Conservation (phyloP, 495 filamentous ascomycete species). For the Hypoxylon trugodes region DNA sequence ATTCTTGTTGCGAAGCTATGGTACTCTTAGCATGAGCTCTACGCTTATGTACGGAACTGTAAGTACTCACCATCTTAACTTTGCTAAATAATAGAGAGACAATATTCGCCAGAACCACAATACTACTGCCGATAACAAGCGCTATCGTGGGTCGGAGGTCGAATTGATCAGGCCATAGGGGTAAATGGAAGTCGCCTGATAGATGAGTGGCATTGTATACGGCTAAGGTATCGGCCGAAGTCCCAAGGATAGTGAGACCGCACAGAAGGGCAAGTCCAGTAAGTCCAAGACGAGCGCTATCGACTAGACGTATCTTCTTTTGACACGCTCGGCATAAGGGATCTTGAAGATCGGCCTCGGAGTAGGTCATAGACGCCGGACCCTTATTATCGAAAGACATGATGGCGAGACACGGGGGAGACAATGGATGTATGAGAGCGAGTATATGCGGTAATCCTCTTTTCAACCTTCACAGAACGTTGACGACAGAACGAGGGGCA, state of each 20-base stretch:
- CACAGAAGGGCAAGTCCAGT: slow-evolving; percentile 58
- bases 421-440: neutral
- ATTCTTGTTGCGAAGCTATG: slow-evolving; percentile 53
- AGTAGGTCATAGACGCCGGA: slow-evolving; percentile 39
- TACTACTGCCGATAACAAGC: slow-evolving; percentile 54
- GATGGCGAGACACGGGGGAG: slow-evolving; percentile 7
- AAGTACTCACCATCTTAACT: slow-evolving; percentile 46
- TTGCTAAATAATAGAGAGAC: slow-evolving; percentile 54
- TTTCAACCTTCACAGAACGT: slow-evolving; percentile 33
- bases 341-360: slow-evolving; percentile 51
- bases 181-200: slow-evolving; percentile 49
- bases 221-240: slow-evolving; percentile 56
- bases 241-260: slow-evolving; percentile 58
- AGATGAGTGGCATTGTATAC: slow-evolving; percentile 61
- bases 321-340: slow-evolving; percentile 47
- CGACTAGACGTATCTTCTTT: slow-evolving; percentile 47
- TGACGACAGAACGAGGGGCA: slow-evolving; percentile 7
- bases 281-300: slow-evolving; percentile 54
- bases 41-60: neutral
- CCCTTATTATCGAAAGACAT: slow-evolving; percentile 44
- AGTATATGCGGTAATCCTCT: slow-evolving; percentile 11
- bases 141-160: slow-evolving; percentile 60
- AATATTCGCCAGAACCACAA: slow-evolving; percentile 55
- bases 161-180: slow-evolving; percentile 62
- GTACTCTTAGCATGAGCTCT: slow-evolving; percentile 28